Base-by-base conservation (phyloP, 768 basidiomycete genomes). In the Thelephora aurantiotincta region DNA sequence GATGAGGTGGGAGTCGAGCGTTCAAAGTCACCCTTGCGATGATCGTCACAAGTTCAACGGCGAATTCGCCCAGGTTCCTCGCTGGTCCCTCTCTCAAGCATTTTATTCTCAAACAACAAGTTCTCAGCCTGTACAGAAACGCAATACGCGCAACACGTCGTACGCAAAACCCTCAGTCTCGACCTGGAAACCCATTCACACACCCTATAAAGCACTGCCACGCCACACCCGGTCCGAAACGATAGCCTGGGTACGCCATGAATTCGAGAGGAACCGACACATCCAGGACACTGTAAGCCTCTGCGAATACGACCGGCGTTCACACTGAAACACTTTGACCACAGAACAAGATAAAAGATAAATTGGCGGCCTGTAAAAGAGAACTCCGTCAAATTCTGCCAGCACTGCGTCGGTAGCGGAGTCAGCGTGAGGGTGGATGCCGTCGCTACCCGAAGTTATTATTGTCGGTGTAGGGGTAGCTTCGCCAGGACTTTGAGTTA, bases 81-180 rank as follows among this genome's bases (percentile, higher is more conserved):
- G 12, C 18, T 41, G 38, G 38, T 5, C 38, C 38, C 12, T 41
- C 78, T 33, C 73, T 88, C 61, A 82, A 72, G 63, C 82, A 88
- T 63, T 88, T 87, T 57, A 73, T 89, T 56, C 71, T 88, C 49
- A 72, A 72, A 50, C 73, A 78, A 51, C 66, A 72, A 57, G 77
- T 72, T 16, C 57, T 87, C 41, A 59, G 66, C 52, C 65, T 86
- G 43, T 88, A 86, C 63, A 75, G 83, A 48, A 60, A 68, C 46
- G 73, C 75, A n/a, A 70, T 86, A 53, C 77, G 84, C 44, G 77
- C 81, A 11, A 77, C 82, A 6, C 70, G 72, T 69, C 69, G 86
- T 84, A 57, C 52, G 62, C 56, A 26, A 26, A 30, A 48, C n/a
- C 33, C 47, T 35, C 22, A 6, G 18, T 45, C 30, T 35, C 26